Conservation (phyloP, 108 stramenopile species). For the Nitzschia palea region DNA sequence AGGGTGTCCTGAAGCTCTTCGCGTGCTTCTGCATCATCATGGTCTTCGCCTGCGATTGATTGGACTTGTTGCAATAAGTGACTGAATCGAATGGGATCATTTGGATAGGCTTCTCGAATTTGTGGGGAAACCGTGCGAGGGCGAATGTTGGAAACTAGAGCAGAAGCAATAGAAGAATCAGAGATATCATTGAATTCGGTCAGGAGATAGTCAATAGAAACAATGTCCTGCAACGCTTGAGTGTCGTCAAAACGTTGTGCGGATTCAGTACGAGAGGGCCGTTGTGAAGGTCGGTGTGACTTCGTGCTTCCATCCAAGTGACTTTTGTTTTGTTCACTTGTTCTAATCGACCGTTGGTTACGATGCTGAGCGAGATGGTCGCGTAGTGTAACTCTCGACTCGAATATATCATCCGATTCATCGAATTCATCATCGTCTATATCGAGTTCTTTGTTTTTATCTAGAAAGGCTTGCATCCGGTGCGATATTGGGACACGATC, state of each 20-base stretch:
- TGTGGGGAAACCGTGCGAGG: background rate
- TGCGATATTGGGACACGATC: constrained; percentile 22
- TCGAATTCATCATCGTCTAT: background rate
- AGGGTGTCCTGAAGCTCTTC: background rate
- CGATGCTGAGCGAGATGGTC: background rate
- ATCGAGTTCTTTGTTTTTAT: constrained; percentile 17
- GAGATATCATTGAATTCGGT: too few relatives aligned
- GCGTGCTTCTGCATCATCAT: background rate
- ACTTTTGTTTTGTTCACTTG: too few relatives aligned
- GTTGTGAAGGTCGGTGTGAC: too few relatives aligned
- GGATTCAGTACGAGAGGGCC: too few relatives aligned
- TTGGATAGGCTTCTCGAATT: background rate
- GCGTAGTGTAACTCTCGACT: background rate
- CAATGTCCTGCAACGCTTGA: too few relatives aligned
- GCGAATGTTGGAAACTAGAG: too few relatives aligned
- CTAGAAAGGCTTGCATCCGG: constrained; percentile 45
- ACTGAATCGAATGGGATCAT: background rate
- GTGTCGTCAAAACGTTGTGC: too few relatives aligned
- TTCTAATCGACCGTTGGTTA: too few relatives aligned
- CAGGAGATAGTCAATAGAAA: too few relatives aligned
- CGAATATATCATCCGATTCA: background rate
- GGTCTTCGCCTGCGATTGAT: background rate
- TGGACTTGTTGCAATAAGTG: background rate
- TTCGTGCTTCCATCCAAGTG: too few relatives aligned
- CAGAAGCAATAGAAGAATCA: too few relatives aligned